Base-by-base conservation (phyloP, 1,284 basidiomycete genomes). In the Cutaneotrichosporon cutaneum region DNA sequence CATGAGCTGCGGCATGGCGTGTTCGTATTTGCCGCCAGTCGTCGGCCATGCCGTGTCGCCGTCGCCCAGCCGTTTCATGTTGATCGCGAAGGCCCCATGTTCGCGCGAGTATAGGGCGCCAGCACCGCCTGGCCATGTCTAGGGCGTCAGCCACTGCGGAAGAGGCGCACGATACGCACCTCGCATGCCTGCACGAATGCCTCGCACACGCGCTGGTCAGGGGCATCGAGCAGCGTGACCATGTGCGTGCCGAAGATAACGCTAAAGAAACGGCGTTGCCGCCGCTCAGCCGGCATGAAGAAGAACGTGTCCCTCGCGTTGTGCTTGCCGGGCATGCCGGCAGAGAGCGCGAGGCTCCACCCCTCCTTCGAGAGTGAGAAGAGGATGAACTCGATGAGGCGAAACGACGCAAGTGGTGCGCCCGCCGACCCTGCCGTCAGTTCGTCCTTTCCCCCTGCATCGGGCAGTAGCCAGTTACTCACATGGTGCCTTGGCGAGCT, bases 301-400 rank as follows among this genome's bases (percentile, higher is more conserved):
- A 54, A 54, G 52, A 54, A 54, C 3, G 35, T 36, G 7, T 51
- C 48, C 5, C 48, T 27, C 9, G 48, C 26, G 18, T 27, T 27
- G 48, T 32, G 24, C 48, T 51, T 51, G 11, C 35, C 48, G 11
- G 56, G 56, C 47, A 58, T 48, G 11, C 50, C 56, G 26, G 47
- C 48, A 3, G 56, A 39, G 14, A 50, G 18, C n/a, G 47, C 36
- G 22, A 58, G 47, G 24, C 50, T 33, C 56, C 56, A 58, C 6
- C 56, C 56, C 11, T 51, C 56, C 24, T 51, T 50, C 14, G 47
- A 51, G 27, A 58, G 56, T 24, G 56, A 58, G 36, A 58, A 58
- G 18, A 58, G 56, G 45, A 58, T 33, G 56, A 48, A 58, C 35
- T 58, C 56, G 56, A 58, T 50, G 48, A 58, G 36, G 18, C 56